Conservation (phyloP, 352 stramenopile genomes). For the Phytophthora melonis region DNA sequence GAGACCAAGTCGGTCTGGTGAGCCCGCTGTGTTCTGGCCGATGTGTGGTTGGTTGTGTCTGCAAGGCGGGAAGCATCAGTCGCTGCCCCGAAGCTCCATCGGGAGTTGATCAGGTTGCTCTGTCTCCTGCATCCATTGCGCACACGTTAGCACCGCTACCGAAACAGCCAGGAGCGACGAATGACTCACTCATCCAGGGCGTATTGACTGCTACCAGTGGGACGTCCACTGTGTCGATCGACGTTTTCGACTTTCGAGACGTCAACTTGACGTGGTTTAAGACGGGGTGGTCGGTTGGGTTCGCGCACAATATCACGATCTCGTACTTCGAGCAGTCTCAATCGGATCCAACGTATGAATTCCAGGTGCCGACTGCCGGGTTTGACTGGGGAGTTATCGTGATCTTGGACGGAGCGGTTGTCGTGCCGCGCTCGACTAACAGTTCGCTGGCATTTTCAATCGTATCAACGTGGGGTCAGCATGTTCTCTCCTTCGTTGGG, state of each 20-base stretch:
- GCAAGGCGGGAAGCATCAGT: constrained; percentile 55
- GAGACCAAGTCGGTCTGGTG: constrained; percentile 43
- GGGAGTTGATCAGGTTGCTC: constrained; percentile 32
- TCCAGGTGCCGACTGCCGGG: constrained; percentile 56
- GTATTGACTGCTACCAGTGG: constrained; percentile 12
- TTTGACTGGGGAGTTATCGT: constrained; percentile 59
- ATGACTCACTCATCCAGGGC: constrained; percentile 20
- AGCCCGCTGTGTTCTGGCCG: constrained; percentile 55
- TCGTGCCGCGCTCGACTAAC: constrained; percentile 37
- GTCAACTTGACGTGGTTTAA: constrained; percentile 42
- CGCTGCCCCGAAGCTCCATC: constrained; percentile 47
- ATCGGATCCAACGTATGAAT: constrained; percentile 46
- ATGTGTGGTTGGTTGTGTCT: constrained; percentile 59
- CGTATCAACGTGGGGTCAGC: constrained; percentile 40
- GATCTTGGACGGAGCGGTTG: constrained; percentile 42
- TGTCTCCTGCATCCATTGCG: constrained; percentile 42
- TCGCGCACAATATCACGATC: constrained; percentile 65
- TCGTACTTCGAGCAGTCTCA: constrained; percentile 56
- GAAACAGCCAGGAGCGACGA: constrained; percentile 25
- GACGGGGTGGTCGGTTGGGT: constrained; percentile 35
- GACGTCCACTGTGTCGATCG: constrained; percentile 15
- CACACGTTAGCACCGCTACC: constrained; percentile 45
- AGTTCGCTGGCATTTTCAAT: constrained; percentile 52
- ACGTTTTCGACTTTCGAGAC: constrained; percentile 63
- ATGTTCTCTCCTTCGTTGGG: constrained; percentile 51